phyloP scores from a whole-genome alignment of 225 moss, liverwort and hornwort genomes.

The Climacium dendroides region DNA sequence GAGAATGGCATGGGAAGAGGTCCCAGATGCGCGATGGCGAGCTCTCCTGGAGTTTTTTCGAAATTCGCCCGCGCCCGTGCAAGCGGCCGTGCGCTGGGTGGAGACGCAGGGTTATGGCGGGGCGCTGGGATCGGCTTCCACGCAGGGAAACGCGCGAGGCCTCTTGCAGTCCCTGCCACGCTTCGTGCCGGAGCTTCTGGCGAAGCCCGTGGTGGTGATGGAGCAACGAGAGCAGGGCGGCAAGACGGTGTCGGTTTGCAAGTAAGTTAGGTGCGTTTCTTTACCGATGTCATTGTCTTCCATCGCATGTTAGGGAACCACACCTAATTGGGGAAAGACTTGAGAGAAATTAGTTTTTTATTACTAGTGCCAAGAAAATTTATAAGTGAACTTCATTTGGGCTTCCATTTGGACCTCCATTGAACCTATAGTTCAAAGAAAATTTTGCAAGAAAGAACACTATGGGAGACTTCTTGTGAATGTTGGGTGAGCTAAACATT shows the following conservation, averaged over 20 bases:
- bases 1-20: slow-evolving; percentile 6
- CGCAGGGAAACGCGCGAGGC: slow-evolving; percentile 25
- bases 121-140: slow-evolving; percentile 8
- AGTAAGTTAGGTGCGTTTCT: slow-evolving; percentile 27
- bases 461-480: too few relatives aligned
- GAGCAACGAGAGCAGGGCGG: slow-evolving; percentile 17
- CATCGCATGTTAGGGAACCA: neutral
- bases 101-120: slow-evolving; percentile 56
- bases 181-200: slow-evolving; percentile 63
- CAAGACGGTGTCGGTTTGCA: slow-evolving; percentile 28
- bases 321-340: neutral
- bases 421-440: too few relatives aligned
- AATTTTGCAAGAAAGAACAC: too few relatives aligned
- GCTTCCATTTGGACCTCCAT: too few relatives aligned
- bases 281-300: neutral
- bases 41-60: slow-evolving; percentile 39
- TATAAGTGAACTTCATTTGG: too few relatives aligned
- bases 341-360: too few relatives aligned
- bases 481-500: too few relatives aligned
- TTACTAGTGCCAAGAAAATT: too few relatives aligned
- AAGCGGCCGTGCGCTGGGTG: slow-evolving; percentile 54
- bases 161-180: slow-evolving; percentile 42
- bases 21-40: slow-evolving; percentile 21
- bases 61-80: slow-evolving; percentile 38
- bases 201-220: slow-evolving; percentile 52